A percentile compares a stretch with the other conserved stretches of the same genome.
phyloP scores from a whole-genome alignment of 2,329 filamentous ascomycete genomes.

The Penicillium sp. region DNA sequence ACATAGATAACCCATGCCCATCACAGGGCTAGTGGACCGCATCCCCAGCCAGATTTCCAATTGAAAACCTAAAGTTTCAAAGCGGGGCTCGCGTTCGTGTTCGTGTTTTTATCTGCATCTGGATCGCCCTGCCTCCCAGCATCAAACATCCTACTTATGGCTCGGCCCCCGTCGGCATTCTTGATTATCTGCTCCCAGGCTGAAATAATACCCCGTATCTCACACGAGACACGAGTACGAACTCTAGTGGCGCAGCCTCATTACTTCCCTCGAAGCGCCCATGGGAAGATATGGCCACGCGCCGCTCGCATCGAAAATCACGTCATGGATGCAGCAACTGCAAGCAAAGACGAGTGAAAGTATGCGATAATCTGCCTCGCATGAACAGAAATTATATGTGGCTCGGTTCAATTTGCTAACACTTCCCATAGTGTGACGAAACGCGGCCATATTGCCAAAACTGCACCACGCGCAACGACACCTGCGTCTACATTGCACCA shows the following conservation, averaged over 20 bases:
- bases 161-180: not conserved
- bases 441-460: conserved; percentile 21
- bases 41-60: not conserved
- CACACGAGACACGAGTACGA: not conserved
- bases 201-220: not conserved
- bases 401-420: not conserved
- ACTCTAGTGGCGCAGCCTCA: not conserved
- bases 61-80: not conserved
- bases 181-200: not conserved
- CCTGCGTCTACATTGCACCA: conserved; percentile 18
- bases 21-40: not conserved
- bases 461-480: conserved; percentile 19
- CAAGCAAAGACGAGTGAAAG: conserved; percentile 28
- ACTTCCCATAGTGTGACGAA: conserved; percentile 23
- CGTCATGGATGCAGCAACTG: conserved; percentile 27
- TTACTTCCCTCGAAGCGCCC: too few species aligned
- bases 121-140: not conserved
- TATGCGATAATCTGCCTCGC: not conserved
- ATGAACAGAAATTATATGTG: not conserved
- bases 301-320: conserved; percentile 26
- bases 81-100: conserved; percentile 2
- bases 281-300: conserved; percentile 10
- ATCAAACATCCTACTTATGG: not conserved
- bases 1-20: not conserved
- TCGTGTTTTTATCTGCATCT: not conserved